Base-by-base conservation (phyloP, 176 grass and related monocot genomes). In the Themeda triandra region DNA sequence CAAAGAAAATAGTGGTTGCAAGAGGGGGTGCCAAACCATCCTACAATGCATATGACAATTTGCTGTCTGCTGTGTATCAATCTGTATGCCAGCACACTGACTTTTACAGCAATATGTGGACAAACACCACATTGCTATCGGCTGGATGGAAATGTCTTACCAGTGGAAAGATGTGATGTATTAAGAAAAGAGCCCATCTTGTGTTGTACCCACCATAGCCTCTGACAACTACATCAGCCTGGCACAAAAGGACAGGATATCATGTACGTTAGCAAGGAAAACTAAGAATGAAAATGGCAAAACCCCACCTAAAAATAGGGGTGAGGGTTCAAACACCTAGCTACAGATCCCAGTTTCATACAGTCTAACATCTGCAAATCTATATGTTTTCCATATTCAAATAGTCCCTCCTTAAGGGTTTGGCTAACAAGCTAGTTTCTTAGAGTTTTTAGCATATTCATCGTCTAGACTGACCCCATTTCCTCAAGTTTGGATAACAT, bases 121-220 rank as follows among this genome's bases (percentile, higher is more conserved):
- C 4, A 11, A 45, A 24, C 23, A 37, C 15, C 14, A 86, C 8
- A 5, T 4, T 45, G 33, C 28, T 31, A 39, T n/a, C 6, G 28
- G 27, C 68, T 45, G 65, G 40, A 35, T 40, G 80, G 19, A 80
- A 41, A 17, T 25, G 13, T 78, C 65, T 81, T 95, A 92, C 89
- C 53, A 72, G 49, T 19, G 93, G 93, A 6, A 95, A 98, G 12
- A 98, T 85, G 17, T 82, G 91, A 29, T 95, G 81, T 46, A 95
- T 87, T 40, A 98, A 76, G 80, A 98, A 98, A 30, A 98, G 73
- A 23, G 96, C 93, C 96, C 96, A 98, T 77, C 93, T 91, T 27
- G 93, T 92, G 77, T 95, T 98, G 87, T 98, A 98, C 10, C 96
- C 96, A 17, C 93, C 86, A 33, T 90, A 98, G 33, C 96, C 96